A percentile compares a stretch with the other conserved stretches of the same genome.
Conservation (phyloP, 1,139 yeast species). For the Williopsis jadinii region DNA sequence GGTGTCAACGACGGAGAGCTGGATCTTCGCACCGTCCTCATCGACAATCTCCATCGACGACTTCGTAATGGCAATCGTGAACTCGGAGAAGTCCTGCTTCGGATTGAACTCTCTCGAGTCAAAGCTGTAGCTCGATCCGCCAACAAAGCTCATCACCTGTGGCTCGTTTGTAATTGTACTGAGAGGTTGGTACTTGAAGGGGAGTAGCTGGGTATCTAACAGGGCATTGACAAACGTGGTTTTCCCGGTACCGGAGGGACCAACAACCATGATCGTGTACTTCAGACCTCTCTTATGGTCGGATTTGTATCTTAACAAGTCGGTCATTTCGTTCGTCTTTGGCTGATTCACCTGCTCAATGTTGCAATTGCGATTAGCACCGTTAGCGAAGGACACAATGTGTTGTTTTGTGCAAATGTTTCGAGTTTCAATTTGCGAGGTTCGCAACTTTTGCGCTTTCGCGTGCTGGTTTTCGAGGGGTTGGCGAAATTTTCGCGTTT, state of each 20-base stretch:
- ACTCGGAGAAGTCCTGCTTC: constrained; percentile 1
- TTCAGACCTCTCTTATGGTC: constrained; percentile 59
- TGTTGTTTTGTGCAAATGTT: no score
- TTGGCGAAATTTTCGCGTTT: no score
- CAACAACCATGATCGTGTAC: constrained; percentile 73
- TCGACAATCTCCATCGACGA: constrained; percentile 54
- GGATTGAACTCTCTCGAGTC: constrained; percentile 35
- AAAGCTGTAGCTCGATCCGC: constrained; percentile 24
- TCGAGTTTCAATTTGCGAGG: no score
- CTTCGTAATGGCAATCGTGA: constrained; percentile 53
- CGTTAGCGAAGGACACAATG: no score
- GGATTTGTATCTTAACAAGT: constrained; percentile 44
- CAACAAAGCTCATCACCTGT: constrained; percentile 28
- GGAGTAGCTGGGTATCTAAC: constrained; percentile 51
- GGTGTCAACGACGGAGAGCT: constrained; percentile 51
- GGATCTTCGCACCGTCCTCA: constrained; percentile 53
- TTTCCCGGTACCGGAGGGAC: constrained; percentile 75
- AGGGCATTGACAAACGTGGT: constrained; percentile 77
- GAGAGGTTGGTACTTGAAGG: constrained; percentile 45
- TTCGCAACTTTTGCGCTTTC: no score
- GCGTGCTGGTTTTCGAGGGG: no score
- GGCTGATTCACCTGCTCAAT: no score
- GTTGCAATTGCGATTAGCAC: no score
- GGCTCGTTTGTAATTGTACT: constrained; percentile 21
- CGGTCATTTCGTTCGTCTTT: no score